phyloP scores from a whole-genome alignment of 768 basidiomycete genomes.

The Suillus brevipes region DNA sequence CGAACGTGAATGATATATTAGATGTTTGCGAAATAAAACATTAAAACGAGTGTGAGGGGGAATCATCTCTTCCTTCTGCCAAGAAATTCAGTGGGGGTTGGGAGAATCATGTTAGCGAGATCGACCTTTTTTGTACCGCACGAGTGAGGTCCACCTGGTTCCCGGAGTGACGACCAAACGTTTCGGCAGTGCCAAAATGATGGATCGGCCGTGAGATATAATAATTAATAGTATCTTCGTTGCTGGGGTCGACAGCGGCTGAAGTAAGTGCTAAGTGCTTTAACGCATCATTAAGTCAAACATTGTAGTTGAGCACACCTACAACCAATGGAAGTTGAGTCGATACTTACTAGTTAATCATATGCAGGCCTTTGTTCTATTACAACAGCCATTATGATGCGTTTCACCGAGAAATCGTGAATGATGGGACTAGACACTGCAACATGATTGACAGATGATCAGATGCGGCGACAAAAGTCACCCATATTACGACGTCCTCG shows the following conservation, averaged over 20 bases:
- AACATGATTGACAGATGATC: neutral
- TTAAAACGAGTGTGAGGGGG: neutral
- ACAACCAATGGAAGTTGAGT: neutral
- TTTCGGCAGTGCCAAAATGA: slow-evolving; percentile 5
- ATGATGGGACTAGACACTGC: neutral
- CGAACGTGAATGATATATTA: neutral
- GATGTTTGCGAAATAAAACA: neutral
- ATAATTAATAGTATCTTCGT: no score
- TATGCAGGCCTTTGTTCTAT: neutral
- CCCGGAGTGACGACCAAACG: neutral
- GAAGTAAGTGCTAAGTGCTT: neutral
- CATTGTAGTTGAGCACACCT: neutral
- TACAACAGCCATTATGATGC: neutral
- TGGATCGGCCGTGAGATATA: neutral
- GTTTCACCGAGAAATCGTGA: neutral
- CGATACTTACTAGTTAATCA: neutral
- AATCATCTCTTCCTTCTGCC: neutral
- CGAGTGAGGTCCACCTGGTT: neutral
- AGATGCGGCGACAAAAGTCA: neutral
- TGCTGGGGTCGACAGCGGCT: no score
- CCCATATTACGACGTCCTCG: neutral
- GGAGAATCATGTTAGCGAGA: neutral
- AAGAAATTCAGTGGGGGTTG: neutral
- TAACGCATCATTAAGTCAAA: neutral
- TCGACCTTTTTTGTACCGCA: neutral